phyloP scores from a whole-genome alignment of 192 early-diverging fungal species.

The Gonapodya prolifera region DNA sequence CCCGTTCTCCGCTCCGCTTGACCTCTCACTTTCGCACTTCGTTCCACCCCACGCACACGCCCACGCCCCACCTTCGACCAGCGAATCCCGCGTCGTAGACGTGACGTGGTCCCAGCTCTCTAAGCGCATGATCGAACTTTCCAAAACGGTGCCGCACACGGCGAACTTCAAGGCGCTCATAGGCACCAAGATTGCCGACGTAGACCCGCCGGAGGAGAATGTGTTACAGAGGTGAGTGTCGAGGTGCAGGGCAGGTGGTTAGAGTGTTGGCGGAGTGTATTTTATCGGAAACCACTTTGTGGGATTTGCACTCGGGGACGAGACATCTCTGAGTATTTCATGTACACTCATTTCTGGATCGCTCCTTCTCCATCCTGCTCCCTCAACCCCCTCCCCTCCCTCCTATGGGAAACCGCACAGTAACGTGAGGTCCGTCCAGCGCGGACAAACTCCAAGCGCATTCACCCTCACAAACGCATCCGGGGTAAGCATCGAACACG shows the following conservation, averaged over 20 bases:
- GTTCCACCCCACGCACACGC: no score
- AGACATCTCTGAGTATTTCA: no score
- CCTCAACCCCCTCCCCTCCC: no score
- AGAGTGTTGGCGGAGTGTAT: neutral
- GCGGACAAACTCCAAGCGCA: neutral
- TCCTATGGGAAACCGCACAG: neutral
- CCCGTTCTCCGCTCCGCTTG: no score
- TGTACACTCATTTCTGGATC: no score
- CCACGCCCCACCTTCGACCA: no score
- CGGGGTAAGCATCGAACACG: neutral
- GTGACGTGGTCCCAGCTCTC: neutral
- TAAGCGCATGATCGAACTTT: neutral
- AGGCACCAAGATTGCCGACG: neutral
- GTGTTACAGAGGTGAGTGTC: neutral
- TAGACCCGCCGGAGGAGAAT: neutral
- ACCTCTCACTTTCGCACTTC: no score
- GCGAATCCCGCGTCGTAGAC: neutral
- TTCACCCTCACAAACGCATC: constrained; percentile 1
- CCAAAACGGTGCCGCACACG: neutral
- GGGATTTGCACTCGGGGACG: no score
- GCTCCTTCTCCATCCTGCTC: no score
- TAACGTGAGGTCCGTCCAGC: neutral
- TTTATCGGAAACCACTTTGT: no score
- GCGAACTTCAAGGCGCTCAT: neutral
- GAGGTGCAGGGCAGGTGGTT: neutral